Conservation (phyloP, 805 yeast genomes). For the Candida easanensis region DNA sequence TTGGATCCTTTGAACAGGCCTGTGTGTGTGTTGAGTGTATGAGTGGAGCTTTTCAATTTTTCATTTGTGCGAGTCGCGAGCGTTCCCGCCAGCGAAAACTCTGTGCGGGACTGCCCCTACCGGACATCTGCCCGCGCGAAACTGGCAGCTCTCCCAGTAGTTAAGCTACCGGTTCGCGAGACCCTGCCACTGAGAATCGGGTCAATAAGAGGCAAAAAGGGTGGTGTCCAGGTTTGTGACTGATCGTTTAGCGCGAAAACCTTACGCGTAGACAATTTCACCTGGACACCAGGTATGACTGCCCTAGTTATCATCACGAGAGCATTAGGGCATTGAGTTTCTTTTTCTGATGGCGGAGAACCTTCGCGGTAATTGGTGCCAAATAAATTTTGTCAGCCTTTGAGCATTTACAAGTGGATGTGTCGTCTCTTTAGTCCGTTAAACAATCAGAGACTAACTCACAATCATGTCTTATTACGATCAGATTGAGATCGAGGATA, state of each 20-base stretch:
- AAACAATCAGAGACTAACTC: background rate
- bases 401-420: background rate
- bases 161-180: constrained; percentile 8
- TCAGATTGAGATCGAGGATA: constrained; percentile 95
- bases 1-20: constrained; percentile 7
- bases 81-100: constrained; percentile 3
- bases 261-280: background rate
- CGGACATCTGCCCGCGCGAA: background rate
- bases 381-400: constrained; percentile 1
- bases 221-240: constrained; percentile 14
- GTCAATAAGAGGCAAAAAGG: constrained; percentile 1
- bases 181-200: constrained; percentile 5
- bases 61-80: constrained; percentile 15
- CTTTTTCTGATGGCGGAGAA: background rate
- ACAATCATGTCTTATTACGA: constrained; percentile 57
- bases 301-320: constrained; percentile 2
- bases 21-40: constrained; percentile 4
- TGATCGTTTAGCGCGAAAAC: background rate
- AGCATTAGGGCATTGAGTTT: background rate
- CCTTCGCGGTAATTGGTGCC: constrained; percentile 2
- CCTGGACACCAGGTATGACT: constrained; percentile 3
- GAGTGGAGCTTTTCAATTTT: constrained; percentile 18
- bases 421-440: background rate
- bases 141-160: constrained; percentile 3
- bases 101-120: constrained; percentile 12